Evolutionary conservation across 495 filamentous ascomycete genomes (phyloP), one percentile per base, ranked within the genome.

Genomic region (Staphylotrichum tortipilum): DNA sequence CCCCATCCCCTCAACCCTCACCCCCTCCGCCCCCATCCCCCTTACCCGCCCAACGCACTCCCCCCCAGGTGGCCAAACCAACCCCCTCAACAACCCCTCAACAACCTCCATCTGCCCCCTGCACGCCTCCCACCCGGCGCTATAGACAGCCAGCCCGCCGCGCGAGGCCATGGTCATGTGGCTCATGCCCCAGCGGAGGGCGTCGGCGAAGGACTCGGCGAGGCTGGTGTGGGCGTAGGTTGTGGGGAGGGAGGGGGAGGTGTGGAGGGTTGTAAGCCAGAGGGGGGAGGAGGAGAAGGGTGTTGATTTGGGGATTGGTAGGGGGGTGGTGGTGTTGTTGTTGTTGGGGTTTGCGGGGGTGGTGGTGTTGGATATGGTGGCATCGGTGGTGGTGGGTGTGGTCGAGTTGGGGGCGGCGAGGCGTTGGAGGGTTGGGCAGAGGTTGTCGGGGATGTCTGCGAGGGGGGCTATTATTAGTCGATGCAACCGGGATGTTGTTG

Each of bases 181-280:
- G 26, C 49, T 58, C 39, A 61, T 37, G 14, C 47, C 52, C 55
- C 55, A 55, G 26, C 59, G 46, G 10, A 56, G 55, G 7, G 53
- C 55, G 38, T 61, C 59, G 22, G 59, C 59, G 45, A 61, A 61
- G 36, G 45, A 31, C 44, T 61, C 59, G 35, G 51, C 46, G 49
- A 37, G 44, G 12, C 46, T 50, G 0, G 44, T 36, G 19, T 40
- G 15, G 4, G 59, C 47, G 47, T 61, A 61, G 12, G 46, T 15
- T 7, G 59, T 58, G 2, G 59, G 55, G 29, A 61, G 35, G 2
- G 46, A 43, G 4, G 35, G 33, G 43, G 55, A 50, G 17, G 44
- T 45, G 31, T 15, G 30, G 29, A 50, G 18, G 34, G 45, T 40
- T 3, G 15, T 3, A 12, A 43, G 44, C 59, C 55, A 61, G 17